Base-by-base conservation (phyloP, 1,139 yeast species). In the Casaregolazyma suthepensis region DNA sequence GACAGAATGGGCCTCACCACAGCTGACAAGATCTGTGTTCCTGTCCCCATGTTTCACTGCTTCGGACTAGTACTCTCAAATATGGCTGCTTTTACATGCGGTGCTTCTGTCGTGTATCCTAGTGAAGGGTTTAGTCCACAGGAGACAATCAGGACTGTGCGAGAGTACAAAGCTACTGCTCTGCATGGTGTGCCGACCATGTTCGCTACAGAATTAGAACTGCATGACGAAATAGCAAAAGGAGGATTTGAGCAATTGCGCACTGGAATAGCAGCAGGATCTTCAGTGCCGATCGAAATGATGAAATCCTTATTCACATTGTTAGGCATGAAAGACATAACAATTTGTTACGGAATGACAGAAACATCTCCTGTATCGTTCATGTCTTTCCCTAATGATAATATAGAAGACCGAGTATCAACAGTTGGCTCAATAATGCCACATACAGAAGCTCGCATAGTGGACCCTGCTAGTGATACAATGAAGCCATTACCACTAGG, bases 301-400 rank as follows among this genome's bases (percentile, higher is more conserved):
- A 67, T 67, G 71, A 56, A 56, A 12, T 55, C 60, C 19, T 57
- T 67, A 29, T 53, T 56, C 10, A 15, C 54, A 9, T 54, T 54
- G 15, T 53, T 68, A 47, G 62, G 63, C 49, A 57, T 67, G 38
- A 45, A 47, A 37, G 64, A 63, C 46, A 61, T 68, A 37, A 64
- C 68, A 9, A 68, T 68, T 46, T 66, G 71, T 57, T 68, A 68
- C 53, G 71, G 71, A 19, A 68, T 68, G 71, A 68, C 71, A 5
- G 71, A 68, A 48, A 68, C 71, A 1, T 57, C 69, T 1, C 71
- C 71, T 0, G 71, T 67, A 10, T 59, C 66, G 26, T 65, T 66
- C 58, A 67, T 68, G 71, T 59, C 70, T 1, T 53, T 57, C 12
- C 66, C 66, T 3, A 49, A 54, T 18, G 70, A 66, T 49, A 54